A percentile compares a stretch with the other conserved stretches of the same genome.
phyloP scores from a whole-genome alignment of 2,329 filamentous ascomycete species.

The Beauveria caledonica region DNA sequence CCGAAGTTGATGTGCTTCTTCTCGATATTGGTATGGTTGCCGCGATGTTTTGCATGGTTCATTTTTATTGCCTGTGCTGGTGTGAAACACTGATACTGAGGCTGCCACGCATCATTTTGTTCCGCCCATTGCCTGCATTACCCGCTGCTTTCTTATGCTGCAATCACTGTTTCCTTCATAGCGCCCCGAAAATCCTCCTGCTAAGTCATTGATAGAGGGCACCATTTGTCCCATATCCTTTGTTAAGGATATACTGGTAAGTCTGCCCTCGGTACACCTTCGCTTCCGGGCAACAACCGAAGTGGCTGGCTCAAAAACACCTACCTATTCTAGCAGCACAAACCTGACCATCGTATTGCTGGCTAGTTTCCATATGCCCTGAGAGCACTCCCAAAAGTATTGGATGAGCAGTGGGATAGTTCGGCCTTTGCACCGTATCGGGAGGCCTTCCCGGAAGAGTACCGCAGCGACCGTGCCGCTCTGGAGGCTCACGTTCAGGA shows the following conservation, averaged over 20 bases:
- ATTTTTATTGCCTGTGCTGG: background rate
- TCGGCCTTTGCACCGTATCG: slow-evolving; percentile 58
- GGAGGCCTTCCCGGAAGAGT: slow-evolving; percentile 60
- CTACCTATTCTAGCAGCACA: background rate
- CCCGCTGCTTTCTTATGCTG: background rate
- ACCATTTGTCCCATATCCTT: slow-evolving; percentile 79
- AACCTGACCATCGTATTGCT: background rate
- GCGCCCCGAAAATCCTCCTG: background rate
- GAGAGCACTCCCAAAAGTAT: slow-evolving; percentile 52
- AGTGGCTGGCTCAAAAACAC: background rate
- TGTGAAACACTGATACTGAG: background rate
- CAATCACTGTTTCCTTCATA: background rate
- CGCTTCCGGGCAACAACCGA: slow-evolving; percentile 9
- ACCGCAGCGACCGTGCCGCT: slow-evolving; percentile 47
- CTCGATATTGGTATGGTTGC: slow-evolving; percentile 29
- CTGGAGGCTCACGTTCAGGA: slow-evolving; percentile 62
- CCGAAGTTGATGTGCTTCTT: slow-evolving; percentile 24
- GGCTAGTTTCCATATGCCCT: slow-evolving; percentile 70
- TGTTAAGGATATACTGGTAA: slow-evolving; percentile 75
- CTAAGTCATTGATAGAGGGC: slow-evolving; percentile 49
- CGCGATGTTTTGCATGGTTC: background rate
- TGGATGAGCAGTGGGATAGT: slow-evolving; percentile 59
- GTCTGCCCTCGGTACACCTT: slow-evolving; percentile 26
- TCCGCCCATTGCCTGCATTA: background rate
- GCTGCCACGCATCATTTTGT: slow-evolving; percentile 1